These are phyloP conservation scores for Neurospora hispaniola DNA, from an alignment of 495 filamentous ascomycete genomes.

Conservation along the genomic window DNA sequence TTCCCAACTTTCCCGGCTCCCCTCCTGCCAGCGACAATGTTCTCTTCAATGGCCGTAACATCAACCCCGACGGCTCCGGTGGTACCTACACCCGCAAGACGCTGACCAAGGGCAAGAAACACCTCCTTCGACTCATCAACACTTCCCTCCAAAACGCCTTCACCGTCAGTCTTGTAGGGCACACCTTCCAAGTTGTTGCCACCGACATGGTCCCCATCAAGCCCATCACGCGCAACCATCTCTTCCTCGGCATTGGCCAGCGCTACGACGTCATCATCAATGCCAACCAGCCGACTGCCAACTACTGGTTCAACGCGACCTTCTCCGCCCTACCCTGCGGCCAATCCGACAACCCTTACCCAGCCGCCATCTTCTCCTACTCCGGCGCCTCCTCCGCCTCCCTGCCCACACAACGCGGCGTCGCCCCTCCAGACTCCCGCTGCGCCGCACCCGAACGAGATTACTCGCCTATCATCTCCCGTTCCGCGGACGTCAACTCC, in stretches of 20 bases:
- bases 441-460: constrained; percentile 8
- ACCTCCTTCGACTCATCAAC: constrained; percentile 45
- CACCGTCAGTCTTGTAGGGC: constrained; percentile 32
- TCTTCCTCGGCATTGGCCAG: constrained; percentile 52
- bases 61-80: constrained; percentile 22
- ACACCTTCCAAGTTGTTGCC: constrained; percentile 38
- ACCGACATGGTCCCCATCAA: constrained; percentile 38
- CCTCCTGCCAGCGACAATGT: constrained; percentile 22
- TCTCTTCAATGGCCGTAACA: constrained; percentile 31
- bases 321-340: constrained; percentile 17
- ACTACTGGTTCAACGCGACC: constrained; percentile 45
- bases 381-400: constrained; percentile 9
- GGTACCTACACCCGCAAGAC: constrained; percentile 20
- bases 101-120: constrained; percentile 30
- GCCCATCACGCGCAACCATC: constrained; percentile 29
- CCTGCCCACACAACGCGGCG: constrained; percentile 9
- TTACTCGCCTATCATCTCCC: constrained; percentile 13
- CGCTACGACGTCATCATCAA: constrained; percentile 56
- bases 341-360: constrained; percentile 12
- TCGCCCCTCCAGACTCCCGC: constrained; percentile 8
- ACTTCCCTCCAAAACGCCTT: constrained; percentile 26
- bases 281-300: constrained; percentile 36
- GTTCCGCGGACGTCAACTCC: constrained; percentile 8
- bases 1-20: constrained; percentile 22
- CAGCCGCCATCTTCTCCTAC: constrained; percentile 21